These are phyloP conservation scores for Chrysopogon serrulatus DNA, from an alignment of 176 grass and related monocot genomes.

Conservation along the genomic window DNA sequence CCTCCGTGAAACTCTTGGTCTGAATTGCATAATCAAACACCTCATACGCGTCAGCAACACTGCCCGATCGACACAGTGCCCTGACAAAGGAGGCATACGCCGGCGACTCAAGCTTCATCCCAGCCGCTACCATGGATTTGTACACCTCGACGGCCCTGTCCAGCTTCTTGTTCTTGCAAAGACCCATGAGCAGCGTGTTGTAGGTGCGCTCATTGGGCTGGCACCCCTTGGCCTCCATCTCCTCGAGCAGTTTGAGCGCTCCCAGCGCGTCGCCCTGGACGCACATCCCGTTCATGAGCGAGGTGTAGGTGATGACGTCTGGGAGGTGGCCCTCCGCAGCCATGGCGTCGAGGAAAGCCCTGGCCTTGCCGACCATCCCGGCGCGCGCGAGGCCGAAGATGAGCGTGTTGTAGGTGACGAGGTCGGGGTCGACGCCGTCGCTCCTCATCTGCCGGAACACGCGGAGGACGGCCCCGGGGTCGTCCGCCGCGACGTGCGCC, in stretches of 20 bases:
- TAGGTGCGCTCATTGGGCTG: slow-evolving; percentile 68
- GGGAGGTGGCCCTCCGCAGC: slow-evolving; percentile 47
- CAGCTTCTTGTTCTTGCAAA: slow-evolving; percentile 81
- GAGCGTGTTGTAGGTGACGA: slow-evolving; percentile 94
- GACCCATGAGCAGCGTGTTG: slow-evolving; percentile 82
- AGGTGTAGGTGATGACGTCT: slow-evolving; percentile 75
- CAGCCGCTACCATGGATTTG: slow-evolving; percentile 37
- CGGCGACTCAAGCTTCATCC: slow-evolving; percentile 67
- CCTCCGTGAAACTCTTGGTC: slow-evolving; percentile 69
- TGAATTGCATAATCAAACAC: slow-evolving; percentile 70
- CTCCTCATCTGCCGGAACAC: slow-evolving; percentile 69
- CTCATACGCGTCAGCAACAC: slow-evolving; percentile 55
- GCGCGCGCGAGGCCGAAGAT: slow-evolving; percentile 67
- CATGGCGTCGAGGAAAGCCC: slow-evolving; percentile 63
- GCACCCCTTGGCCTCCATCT: slow-evolving; percentile 73
- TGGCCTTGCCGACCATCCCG: slow-evolving; percentile 69
- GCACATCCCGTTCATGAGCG: slow-evolving; percentile 90
- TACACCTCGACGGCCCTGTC: slow-evolving; percentile 63
- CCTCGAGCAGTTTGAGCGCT: slow-evolving; percentile 43
- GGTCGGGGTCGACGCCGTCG: slow-evolving; percentile 71
- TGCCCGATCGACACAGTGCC: slow-evolving; percentile 44
- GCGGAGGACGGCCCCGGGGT: slow-evolving; percentile 48
- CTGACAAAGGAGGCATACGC: slow-evolving; percentile 70
- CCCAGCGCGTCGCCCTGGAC: slow-evolving; percentile 61
- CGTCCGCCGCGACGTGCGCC: slow-evolving; percentile 53